Evolutionary conservation across 2,329 filamentous ascomycete genomes (phyloP).

Genomic region (Exophiala oligosperma): DNA sequence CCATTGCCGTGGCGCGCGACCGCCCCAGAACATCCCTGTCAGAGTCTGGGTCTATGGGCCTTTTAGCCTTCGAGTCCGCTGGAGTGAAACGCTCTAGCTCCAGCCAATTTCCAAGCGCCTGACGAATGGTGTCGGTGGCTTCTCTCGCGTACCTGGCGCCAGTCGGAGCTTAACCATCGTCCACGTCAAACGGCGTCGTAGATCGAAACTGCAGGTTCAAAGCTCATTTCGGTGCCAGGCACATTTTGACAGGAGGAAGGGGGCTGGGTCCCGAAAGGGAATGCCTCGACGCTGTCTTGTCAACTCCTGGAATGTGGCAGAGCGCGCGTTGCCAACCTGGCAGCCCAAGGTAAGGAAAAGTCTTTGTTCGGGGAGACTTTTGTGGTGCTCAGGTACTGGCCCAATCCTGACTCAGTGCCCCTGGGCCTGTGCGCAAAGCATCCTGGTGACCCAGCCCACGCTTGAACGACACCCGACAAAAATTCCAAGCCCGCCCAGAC

Average conservation of each 20-base stretch:
- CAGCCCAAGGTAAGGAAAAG: not conserved
- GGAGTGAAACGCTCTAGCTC: conserved; percentile 26
- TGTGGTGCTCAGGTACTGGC: conserved; percentile 2
- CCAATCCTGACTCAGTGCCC: conserved; percentile 6
- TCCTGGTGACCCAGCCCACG: not conserved
- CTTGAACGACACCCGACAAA: not conserved
- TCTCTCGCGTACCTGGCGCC: conserved; percentile 25
- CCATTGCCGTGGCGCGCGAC: conserved; percentile 13
- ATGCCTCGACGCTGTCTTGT: conserved; percentile 7
- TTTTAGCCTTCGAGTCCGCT: conserved; percentile 21
- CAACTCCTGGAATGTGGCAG: conserved; percentile 17
- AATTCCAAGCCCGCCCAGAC: conserved; percentile 7
- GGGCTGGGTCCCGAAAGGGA: conserved; percentile 12
- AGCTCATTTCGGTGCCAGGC: conserved; percentile 18
- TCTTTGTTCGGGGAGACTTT: conserved; percentile 1
- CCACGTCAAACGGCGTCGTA: conserved; percentile 22
- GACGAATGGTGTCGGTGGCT: conserved; percentile 16
- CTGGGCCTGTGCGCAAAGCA: conserved; percentile 6
- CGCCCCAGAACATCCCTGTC: conserved; percentile 20
- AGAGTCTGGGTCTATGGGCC: conserved; percentile 7
- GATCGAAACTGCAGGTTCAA: conserved; percentile 10
- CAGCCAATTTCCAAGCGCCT: conserved; percentile 25
- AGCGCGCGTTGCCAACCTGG: not conserved
- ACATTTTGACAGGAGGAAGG: conserved; percentile 9
- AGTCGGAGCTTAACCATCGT: conserved; percentile 20